Percentiles rank a stretch among this genome's conserved stretches.
Evolutionary conservation across 2,329 filamentous ascomycete species (phyloP).

Genomic region (Penicillium aurantiogriseum): DNA sequence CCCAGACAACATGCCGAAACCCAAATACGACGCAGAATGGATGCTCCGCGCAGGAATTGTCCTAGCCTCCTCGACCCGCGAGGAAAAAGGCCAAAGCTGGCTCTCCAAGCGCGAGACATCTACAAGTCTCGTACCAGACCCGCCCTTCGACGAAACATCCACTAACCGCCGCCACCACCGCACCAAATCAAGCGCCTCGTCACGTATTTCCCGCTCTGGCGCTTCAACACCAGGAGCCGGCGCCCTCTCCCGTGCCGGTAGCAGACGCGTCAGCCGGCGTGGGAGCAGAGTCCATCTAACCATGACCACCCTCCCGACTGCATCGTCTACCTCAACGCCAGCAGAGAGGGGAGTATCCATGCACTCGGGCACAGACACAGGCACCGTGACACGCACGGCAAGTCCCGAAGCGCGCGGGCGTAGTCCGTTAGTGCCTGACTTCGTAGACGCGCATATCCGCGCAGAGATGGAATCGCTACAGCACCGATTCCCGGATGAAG

Average conservation of each 20-base stretch:
- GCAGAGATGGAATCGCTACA: slow-evolving; percentile 40
- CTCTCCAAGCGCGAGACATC: slow-evolving; percentile 56
- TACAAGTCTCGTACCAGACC: slow-evolving; percentile 51
- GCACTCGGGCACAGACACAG: not conserved
- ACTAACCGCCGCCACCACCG: slow-evolving; percentile 24
- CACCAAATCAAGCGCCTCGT: slow-evolving; percentile 25
- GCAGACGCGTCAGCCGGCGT: slow-evolving; percentile 32
- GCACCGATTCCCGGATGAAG: slow-evolving; percentile 21
- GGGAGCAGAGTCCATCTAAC: slow-evolving; percentile 30
- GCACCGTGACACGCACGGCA: slow-evolving; percentile 1
- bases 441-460: slow-evolving; percentile 47
- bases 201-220: slow-evolving; percentile 34
- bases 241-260: slow-evolving; percentile 29
- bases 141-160: slow-evolving; percentile 33
- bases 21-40: slow-evolving; percentile 53
- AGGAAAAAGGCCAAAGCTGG: slow-evolving; percentile 64
- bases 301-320: slow-evolving; percentile 32
- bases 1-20: slow-evolving; percentile 3
- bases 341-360: not conserved
- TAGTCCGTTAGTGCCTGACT: slow-evolving; percentile 45
- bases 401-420: slow-evolving; percentile 19
- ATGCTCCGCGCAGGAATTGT: slow-evolving; percentile 58
- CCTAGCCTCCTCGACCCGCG: slow-evolving; percentile 56
- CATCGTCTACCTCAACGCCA: slow-evolving; percentile 3
- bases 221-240: slow-evolving; percentile 35